These are phyloP conservation scores for Glycine tomentella DNA, from an alignment of 306 rosid genomes.

Conservation along the genomic window DNA sequence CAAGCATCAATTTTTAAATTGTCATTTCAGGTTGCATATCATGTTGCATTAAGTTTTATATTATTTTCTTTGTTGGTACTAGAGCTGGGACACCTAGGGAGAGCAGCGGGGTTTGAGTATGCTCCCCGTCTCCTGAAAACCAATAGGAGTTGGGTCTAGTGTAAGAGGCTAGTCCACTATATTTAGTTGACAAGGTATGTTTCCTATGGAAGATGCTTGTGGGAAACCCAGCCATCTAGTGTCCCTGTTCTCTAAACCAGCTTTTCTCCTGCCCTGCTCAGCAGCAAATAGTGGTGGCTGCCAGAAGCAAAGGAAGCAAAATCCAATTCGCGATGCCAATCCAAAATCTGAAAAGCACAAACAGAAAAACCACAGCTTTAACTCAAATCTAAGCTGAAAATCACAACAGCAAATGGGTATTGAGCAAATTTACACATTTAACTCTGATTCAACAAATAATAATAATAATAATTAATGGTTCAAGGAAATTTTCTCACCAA, in stretches of 20 bases:
- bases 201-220: neutral
- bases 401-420: too few species aligned
- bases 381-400: too few species aligned
- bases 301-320: neutral
- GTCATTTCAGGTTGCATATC: conserved; percentile 23
- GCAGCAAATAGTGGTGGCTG: neutral
- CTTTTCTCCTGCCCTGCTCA: neutral
- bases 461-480: too few species aligned
- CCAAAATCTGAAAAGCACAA: neutral
- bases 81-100: neutral
- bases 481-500: too few species aligned
- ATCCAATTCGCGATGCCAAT: neutral
- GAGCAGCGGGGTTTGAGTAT: neutral
- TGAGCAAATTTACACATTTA: too few species aligned
- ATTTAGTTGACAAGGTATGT: neutral
- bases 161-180: neutral
- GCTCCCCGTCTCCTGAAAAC: neutral
- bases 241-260: too few species aligned
- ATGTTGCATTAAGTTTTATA: neutral
- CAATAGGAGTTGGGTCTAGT: neutral
- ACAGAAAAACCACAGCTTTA: too few species aligned
- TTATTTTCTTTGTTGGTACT: neutral
- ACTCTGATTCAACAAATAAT: too few species aligned
- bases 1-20: conserved; percentile 8
- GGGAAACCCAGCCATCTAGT: neutral